phyloP scores from a whole-genome alignment of 768 basidiomycete species.

The Macrocybe gigantea region DNA sequence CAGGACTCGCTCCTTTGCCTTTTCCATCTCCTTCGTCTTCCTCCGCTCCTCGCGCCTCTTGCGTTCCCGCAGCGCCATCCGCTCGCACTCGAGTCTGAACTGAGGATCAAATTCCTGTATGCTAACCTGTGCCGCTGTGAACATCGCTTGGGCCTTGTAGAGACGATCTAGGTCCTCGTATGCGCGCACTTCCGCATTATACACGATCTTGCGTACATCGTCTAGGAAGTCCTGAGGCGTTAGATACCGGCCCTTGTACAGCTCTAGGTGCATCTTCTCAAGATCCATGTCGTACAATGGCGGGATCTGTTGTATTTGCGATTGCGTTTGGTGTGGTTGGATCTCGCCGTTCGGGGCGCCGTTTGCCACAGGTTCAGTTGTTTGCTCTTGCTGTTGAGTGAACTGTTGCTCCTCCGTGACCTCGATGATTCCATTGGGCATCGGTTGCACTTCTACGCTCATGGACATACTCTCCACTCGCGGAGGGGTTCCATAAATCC shows the following conservation, averaged over 20 bases:
- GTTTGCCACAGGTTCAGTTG: slow-evolving; percentile 22
- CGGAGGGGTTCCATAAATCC: slow-evolving; percentile 22
- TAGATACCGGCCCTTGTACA: slow-evolving; percentile 82
- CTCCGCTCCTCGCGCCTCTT: slow-evolving; percentile 55
- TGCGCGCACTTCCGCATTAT: slow-evolving; percentile 56
- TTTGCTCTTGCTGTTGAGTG: background rate
- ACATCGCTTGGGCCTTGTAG: slow-evolving; percentile 84
- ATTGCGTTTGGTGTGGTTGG: slow-evolving; percentile 25
- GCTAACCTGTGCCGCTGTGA: slow-evolving; percentile 78
- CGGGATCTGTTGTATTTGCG: slow-evolving; percentile 32
- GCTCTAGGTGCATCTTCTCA: slow-evolving; percentile 81
- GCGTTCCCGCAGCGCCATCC: slow-evolving; percentile 76
- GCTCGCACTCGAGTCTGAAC: slow-evolving; percentile 78
- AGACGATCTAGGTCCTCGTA: slow-evolving; percentile 69
- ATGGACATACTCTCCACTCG: slow-evolving; percentile 17
- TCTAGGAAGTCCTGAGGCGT: slow-evolving; percentile 85
- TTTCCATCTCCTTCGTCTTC: slow-evolving; percentile 44
- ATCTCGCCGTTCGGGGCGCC: slow-evolving; percentile 35
- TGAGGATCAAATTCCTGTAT: slow-evolving; percentile 79
- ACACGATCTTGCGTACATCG: slow-evolving; percentile 75
- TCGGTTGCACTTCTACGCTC: slow-evolving; percentile 28
- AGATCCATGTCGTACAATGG: slow-evolving; percentile 83
- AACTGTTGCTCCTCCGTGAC: slow-evolving; percentile 31
- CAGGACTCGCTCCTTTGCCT: slow-evolving; percentile 24
- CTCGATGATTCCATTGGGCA: slow-evolving; percentile 38